Base-by-base conservation (phyloP, 129 eudicot species). In the Flaveria robusta region DNA sequence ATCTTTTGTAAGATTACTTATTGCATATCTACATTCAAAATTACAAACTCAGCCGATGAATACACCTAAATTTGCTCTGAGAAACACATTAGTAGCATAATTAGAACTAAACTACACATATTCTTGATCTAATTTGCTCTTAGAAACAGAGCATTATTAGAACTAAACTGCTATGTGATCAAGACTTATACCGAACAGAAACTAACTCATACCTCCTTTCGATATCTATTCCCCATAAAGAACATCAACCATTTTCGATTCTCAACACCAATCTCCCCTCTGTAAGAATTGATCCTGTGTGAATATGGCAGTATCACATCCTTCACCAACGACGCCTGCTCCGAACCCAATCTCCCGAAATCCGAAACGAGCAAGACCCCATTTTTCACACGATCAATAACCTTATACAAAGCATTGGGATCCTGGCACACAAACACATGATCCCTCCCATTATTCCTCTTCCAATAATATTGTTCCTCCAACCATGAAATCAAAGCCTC, bases 401-500 rank as follows among this genome's bases (percentile, higher is more conserved):
- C 91, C 71, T 94, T 94, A 54, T 85, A 94, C 85, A 94, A 84
- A 2, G 97, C 98, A 81, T 94, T 94, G 1, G 98, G 98, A 87
- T 94, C 98, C 75, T 91, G 97, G 78, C 96, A 91, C 51, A 94
- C 77, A 77, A 91, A 87, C 59, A 94, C 97, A 87, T 94, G 98
- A 81, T 94, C 98, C 96, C 97, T 63, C 72, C 98, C 98, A 81
- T 88, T 88, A 55, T 94, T 94, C 87, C 96, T 91, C 88, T 89
- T 87, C 97, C 97, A 94, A 26, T 88, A 89, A 31, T 66, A 72
- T 77, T 91, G 97, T 67, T 84, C 80, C 76, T 94, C 98, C 89
- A 94, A 81, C 98, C 97, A 94, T 52, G 45, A 82, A 69, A 94
- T 74, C 88, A 94, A 83, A 49, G 37, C 54, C 83, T 88, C 97